These are phyloP conservation scores for Colletotrichum sp. DNA, from an alignment of 2,329 filamentous ascomycete genomes.

Conservation along the genomic window DNA sequence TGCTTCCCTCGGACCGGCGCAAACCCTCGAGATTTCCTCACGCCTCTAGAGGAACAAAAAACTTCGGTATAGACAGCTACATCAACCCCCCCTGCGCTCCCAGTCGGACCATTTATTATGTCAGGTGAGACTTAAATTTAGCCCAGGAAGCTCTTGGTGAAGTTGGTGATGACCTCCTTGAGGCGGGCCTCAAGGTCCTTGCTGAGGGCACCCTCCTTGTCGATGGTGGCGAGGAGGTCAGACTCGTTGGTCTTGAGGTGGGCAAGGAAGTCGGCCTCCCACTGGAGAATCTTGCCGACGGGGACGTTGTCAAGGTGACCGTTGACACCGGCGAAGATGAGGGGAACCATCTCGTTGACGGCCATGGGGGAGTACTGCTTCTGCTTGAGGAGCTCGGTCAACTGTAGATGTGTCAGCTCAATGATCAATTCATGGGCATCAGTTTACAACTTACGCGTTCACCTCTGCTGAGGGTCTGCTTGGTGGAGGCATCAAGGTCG, in stretches of 20 bases:
- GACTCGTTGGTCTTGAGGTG: slow-evolving; percentile 92
- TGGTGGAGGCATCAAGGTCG: slow-evolving; percentile 97
- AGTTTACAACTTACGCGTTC: slow-evolving; percentile 77
- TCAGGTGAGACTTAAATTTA: slow-evolving; percentile 47
- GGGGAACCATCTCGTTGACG: slow-evolving; percentile 99
- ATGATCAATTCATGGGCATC: not conserved
- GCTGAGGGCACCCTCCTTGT: slow-evolving; percentile 94
- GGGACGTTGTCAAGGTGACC: slow-evolving; percentile 89
- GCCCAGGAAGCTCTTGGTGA: slow-evolving; percentile 90
- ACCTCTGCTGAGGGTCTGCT: slow-evolving; percentile 98
- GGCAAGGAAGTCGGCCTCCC: slow-evolving; percentile 93
- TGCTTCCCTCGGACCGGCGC: slow-evolving; percentile 49
- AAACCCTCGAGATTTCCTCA: slow-evolving; percentile 48
- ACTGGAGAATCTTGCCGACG: slow-evolving; percentile 88
- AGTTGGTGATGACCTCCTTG: slow-evolving; percentile 76
- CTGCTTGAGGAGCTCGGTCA: slow-evolving; percentile 99
- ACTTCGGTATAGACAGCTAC: slow-evolving; percentile 54
- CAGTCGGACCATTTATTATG: slow-evolving; percentile 30
- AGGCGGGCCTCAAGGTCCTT: slow-evolving; percentile 89
- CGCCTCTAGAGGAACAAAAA: slow-evolving; percentile 54
- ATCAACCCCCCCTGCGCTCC: slow-evolving; percentile 34
- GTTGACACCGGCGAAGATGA: slow-evolving; percentile 99
- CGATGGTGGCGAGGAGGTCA: slow-evolving; percentile 83
- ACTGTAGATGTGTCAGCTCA: slow-evolving; percentile 43
- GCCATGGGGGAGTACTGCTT: slow-evolving; percentile 99